A percentile compares a stretch with the other conserved stretches of the same genome.
Evolutionary conservation across 495 filamentous ascomycete genomes (phyloP).

Genomic region (Patellaria atrata): DNA sequence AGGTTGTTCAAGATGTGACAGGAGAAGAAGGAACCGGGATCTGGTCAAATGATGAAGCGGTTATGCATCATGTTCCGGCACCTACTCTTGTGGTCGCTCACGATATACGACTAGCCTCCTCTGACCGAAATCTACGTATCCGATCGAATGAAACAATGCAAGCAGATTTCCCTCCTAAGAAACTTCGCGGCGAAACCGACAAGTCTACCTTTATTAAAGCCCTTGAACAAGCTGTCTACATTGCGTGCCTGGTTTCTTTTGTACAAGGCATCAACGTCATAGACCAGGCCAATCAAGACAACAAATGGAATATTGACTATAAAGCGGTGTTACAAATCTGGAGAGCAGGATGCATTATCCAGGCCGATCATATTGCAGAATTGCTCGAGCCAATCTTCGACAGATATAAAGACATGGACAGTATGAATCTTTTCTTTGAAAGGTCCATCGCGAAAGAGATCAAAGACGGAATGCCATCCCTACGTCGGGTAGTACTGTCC

Average conservation of each 20-base stretch:
- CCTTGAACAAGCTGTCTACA: slow-evolving; percentile 46
- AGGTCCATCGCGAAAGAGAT: slow-evolving; percentile 39
- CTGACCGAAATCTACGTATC: slow-evolving; percentile 41
- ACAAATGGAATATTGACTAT: slow-evolving; percentile 50
- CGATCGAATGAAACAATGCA: slow-evolving; percentile 20
- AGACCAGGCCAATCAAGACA: slow-evolving; percentile 40
- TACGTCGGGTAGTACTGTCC: slow-evolving; percentile 45
- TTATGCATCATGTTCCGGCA: slow-evolving; percentile 45
- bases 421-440: slow-evolving; percentile 35
- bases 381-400: slow-evolving; percentile 32
- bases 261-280: slow-evolving; percentile 57
- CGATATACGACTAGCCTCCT: slow-evolving; percentile 50
- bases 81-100: slow-evolving; percentile 52
- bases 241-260: slow-evolving; percentile 47
- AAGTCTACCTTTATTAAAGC: slow-evolving; percentile 41
- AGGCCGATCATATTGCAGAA: slow-evolving; percentile 49
- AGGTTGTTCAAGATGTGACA: slow-evolving; percentile 60
- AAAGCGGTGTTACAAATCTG: slow-evolving; percentile 50
- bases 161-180: slow-evolving; percentile 20
- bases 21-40: slow-evolving; percentile 54
- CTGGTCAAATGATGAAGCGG: slow-evolving; percentile 50
- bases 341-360: slow-evolving; percentile 62
- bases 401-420: slow-evolving; percentile 3
- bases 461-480: slow-evolving; percentile 32
- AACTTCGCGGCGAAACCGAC: slow-evolving; percentile 30